These are phyloP conservation scores for Mycena olivaceomarginata DNA, from an alignment of 768 basidiomycete genomes.

Conservation along the genomic window DNA sequence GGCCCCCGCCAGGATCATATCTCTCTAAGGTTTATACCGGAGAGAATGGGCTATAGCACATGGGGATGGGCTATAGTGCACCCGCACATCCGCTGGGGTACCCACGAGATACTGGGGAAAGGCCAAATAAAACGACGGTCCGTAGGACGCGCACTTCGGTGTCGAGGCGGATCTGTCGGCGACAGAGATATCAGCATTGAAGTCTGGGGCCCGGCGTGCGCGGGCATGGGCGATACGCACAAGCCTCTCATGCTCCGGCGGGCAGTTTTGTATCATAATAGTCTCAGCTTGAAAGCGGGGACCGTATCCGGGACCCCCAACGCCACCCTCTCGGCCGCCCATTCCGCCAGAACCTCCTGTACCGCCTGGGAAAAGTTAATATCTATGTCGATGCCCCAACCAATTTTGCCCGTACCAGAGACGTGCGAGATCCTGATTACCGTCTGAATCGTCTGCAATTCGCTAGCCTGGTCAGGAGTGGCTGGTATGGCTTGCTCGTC, in stretches of 20 bases:
- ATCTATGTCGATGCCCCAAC: background rate
- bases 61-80: slow-evolving; percentile 10
- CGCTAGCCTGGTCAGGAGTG: background rate
- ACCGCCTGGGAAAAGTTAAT: slow-evolving; percentile 10
- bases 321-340: slow-evolving; percentile 4
- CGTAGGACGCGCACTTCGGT: slow-evolving; percentile 13
- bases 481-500: background rate
- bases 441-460: background rate
- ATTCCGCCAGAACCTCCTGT: background rate
- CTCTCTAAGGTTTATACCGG: background rate
- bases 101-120: slow-evolving; percentile 19
- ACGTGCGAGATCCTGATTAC: background rate
- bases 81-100: slow-evolving; percentile 14
- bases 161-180: slow-evolving; percentile 10
- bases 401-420: slow-evolving; percentile 13
- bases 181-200: slow-evolving; percentile 14
- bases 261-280: background rate
- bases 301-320: background rate
- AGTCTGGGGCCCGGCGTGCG: background rate
- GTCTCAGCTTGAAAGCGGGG: background rate
- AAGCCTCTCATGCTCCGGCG: background rate
- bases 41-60: slow-evolving; percentile 1
- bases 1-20: slow-evolving; percentile 10
- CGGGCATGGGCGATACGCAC: slow-evolving; percentile 4
- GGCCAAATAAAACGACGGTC: slow-evolving; percentile 23